Base-by-base conservation (phyloP, 495 filamentous ascomycete genomes). In the Aspergillus incahuasiensis region DNA sequence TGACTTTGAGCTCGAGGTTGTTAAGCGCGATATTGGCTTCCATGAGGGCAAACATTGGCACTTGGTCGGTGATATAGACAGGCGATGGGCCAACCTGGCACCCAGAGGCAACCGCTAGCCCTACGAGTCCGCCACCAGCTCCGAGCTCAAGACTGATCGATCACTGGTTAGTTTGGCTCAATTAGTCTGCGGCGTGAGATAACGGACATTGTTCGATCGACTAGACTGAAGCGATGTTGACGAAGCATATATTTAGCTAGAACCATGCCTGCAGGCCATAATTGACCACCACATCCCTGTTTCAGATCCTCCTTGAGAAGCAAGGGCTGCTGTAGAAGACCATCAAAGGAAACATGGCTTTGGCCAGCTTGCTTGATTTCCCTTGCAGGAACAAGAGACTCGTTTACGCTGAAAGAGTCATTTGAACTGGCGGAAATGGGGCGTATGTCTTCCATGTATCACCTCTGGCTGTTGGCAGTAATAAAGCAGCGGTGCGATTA, bases 201-300 rank as follows among this genome's bases (percentile, higher is more conserved):
- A 41, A 44, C 87, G 66, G 64, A 95, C 91, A 96, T 91, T 64
- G 82, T 80, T 56, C 86, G 84, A 20, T 79, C 75, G 52, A 71
- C 66, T 57, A 96, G 61, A 45, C 79, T 70, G 22, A 79, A 73
- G 55, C 73, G 67, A 60, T 88, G 87, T 57, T 82, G 83, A 47
- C 82, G 77, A 34, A 98, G 75, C 73, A 97, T 75, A 65, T 97
- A 95, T 66, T 86, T 89, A 9, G 86, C 82, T 22, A 98, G 72
- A 2, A 91, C 84, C 83, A 91, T 87, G 9, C 94, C 94, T 1
- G 94, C 94, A 0, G 92, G 94, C 94, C 94, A 97, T 13, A 95
- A 74, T 65, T 91, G 86, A 1, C 94, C 94, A 15, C 94, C 94
- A 68, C 92, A 97, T 61, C 92, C 92, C 62, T 89, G 81, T 49